phyloP scores from a whole-genome alignment of 352 stramenopile species.

The Aphanomyces stellatus region DNA sequence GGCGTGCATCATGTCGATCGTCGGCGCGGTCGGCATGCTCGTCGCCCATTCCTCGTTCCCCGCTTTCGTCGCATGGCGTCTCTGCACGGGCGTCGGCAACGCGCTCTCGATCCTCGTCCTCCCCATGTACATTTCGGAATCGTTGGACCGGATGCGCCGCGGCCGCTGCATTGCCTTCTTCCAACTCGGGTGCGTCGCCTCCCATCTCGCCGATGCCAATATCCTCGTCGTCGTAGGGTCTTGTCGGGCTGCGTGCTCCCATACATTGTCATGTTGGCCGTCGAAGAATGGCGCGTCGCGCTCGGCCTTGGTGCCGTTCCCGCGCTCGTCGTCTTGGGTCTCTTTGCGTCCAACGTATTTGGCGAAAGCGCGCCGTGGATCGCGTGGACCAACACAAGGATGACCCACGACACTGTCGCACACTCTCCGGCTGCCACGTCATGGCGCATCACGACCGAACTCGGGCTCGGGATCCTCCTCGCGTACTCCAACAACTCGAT shows the following conservation, averaged over 20 bases:
- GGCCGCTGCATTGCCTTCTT: slow-evolving; percentile 67
- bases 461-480: slow-evolving; percentile 64
- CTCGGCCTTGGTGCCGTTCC: slow-evolving; percentile 61
- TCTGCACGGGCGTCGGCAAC: slow-evolving; percentile 69
- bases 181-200: slow-evolving; percentile 55
- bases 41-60: slow-evolving; percentile 14
- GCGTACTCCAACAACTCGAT: slow-evolving; percentile 86
- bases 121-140: slow-evolving; percentile 87
- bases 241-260: slow-evolving; percentile 65
- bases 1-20: slow-evolving; percentile 59
- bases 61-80: slow-evolving; percentile 47
- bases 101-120: slow-evolving; percentile 75
- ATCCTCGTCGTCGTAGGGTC: slow-evolving; percentile 32
- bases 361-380: slow-evolving; percentile 73
- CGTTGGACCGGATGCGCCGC: slow-evolving; percentile 49
- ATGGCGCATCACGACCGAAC: slow-evolving; percentile 50
- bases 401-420: no score
- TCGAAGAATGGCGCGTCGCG: slow-evolving; percentile 70
- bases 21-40: slow-evolving; percentile 32
- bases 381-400: slow-evolving; percentile 54
- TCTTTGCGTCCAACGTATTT: slow-evolving; percentile 55
- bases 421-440: no score
- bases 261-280: slow-evolving; percentile 70
- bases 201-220: background rate
- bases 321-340: slow-evolving; percentile 67